Evolutionary conservation across 345 rosid species (phyloP).

Genomic region (Microthlaspi erraticum): DNA sequence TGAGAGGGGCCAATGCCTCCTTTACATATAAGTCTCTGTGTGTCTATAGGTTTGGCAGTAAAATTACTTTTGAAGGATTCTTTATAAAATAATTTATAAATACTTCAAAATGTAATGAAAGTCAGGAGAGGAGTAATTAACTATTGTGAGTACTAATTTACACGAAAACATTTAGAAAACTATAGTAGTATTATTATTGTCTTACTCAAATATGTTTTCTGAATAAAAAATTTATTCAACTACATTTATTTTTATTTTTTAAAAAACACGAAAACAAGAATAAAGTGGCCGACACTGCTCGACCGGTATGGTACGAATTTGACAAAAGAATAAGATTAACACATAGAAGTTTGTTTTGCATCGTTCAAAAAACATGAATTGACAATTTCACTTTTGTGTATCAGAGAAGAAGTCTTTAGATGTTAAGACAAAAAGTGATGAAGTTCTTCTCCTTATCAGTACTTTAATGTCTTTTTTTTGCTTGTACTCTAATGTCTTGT

Average conservation of each 20-base stretch:
- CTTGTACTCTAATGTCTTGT: neutral
- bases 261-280: neutral
- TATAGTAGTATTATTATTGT: too few relatives aligned
- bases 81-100: neutral
- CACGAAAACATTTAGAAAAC: neutral
- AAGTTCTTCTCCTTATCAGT: neutral
- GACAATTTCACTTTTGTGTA: neutral
- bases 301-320: neutral
- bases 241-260: neutral
- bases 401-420: neutral
- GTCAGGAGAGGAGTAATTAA: conserved; percentile 10
- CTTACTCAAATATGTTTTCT: too few relatives aligned
- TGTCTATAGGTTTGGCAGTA: conserved; percentile 12
- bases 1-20: neutral
- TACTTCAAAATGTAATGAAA: neutral
- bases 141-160: neutral
- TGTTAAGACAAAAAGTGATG: neutral
- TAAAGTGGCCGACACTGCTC: conserved; percentile 23
- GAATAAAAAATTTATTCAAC: too few relatives aligned
- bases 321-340: neutral
- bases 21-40: conserved; percentile 17
- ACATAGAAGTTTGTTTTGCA: neutral
- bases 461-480: too few relatives aligned
- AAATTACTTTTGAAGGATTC: conserved; percentile 6
- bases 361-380: neutral